Evolutionary conservation across 1,139 yeast genomes (phyloP), one percentile per base, ranked within the genome.

Genomic region (Pichia sp.): DNA sequence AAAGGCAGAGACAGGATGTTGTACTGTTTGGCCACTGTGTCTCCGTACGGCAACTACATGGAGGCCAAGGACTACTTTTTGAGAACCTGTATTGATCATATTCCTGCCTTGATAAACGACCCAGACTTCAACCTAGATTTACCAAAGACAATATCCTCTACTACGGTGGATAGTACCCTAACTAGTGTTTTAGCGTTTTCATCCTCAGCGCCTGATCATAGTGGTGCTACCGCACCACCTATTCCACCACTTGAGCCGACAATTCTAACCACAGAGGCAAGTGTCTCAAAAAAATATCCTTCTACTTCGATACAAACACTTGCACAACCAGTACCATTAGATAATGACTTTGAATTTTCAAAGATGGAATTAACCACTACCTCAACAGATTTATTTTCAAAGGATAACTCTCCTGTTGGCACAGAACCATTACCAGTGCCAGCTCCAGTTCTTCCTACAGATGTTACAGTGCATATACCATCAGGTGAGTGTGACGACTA

Each of bases 21-120:
- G 44, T 75, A 75, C 13, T 80, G 85, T 61, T 64, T 79, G 47
- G 74, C 50, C 4, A 11, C 26, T 1, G 4, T 32, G 71, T 79
- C 84, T 62, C 80, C 81, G 0, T 74, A 70, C 58, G 81, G 82
- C 0, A 69, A 66, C 30, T 80, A 75, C 62, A 68, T 75, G 52
- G 70, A 79, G 38, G 76, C 82, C 23, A 71, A 84, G 66, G 84
- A 80, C 61, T 85, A 81, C 63, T 80, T 67, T 57, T 67, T 75
- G 61, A 84, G 84, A 1, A 78, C 83, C 3, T 81, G 84, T 59
- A 64, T 76, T 56, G 84, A 79, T 62, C 76, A 56, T 4, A 45
- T 64, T 8, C 63, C 66, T 2, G 45, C 30, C 11, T 51, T 63
- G 36, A 54, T 53, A 2, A 44, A 56, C 36, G 65, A 63, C 59